These are phyloP conservation scores for Colletotrichum liriopes DNA, from an alignment of 2,329 filamentous ascomycete genomes.

Conservation along the genomic window DNA sequence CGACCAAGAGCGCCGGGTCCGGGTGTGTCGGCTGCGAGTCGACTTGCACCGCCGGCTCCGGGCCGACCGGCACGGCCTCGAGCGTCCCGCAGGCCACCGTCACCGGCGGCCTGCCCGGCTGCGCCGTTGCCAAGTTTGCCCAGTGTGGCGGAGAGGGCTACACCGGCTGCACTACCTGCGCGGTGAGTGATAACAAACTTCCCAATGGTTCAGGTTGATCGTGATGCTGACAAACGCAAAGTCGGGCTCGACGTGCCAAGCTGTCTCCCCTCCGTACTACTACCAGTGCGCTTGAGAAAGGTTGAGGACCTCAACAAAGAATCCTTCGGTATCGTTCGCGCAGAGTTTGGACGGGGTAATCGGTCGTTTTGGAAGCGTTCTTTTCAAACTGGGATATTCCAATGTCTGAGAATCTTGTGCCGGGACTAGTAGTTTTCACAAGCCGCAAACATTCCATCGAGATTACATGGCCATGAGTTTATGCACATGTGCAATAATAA, in stretches of 20 bases:
- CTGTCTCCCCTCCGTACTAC: conserved; percentile 32
- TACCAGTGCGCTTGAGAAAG: conserved; percentile 19
- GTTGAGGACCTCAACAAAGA: too few species aligned
- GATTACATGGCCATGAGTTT: not conserved
- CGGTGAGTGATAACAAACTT: conserved; percentile 6
- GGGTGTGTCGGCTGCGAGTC: conserved; percentile 58
- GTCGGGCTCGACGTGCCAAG: conserved; percentile 34
- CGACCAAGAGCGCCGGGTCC: conserved; percentile 58
- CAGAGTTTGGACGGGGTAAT: too few species aligned
- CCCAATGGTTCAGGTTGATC: not conserved
- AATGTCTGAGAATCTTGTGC: too few species aligned
- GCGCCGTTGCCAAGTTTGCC: conserved; percentile 37
- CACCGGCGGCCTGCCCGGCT: conserved; percentile 25
- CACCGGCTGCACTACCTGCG: conserved; percentile 41
- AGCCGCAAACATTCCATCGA: not conserved
- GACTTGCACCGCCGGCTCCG: conserved; percentile 55
- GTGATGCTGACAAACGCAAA: not conserved
- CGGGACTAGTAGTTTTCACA: too few species aligned
- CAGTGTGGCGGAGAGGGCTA: conserved; percentile 35
- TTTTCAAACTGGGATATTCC: not conserved
- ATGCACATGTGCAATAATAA: not conserved
- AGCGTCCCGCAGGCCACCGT: conserved; percentile 38
- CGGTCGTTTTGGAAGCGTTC: not conserved
- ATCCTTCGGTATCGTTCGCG: too few species aligned
- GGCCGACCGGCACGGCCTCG: conserved; percentile 49